Evolutionary conservation across 495 filamentous ascomycete species (phyloP), one percentile per base, ranked within the genome.

Genomic region (Penicillium pancosmium): DNA sequence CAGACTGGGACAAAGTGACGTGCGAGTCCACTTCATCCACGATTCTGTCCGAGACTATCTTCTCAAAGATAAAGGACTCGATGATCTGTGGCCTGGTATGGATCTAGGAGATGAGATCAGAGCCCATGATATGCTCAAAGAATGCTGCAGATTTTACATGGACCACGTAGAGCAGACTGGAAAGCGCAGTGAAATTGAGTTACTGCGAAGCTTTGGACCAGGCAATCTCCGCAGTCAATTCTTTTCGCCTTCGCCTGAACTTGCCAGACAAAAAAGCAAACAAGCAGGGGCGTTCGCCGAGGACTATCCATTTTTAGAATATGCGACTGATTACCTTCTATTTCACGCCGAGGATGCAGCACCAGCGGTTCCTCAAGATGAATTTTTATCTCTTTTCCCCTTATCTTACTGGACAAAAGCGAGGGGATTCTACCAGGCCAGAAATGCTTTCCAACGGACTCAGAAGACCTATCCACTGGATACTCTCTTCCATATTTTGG

Each of bases 31-130:
- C 58, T 82, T 82, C 57, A 81, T 82, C 44, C 78, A 82, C 56
- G 77, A 81, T 62, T 80, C 78, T 1, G 78, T 80, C 4, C 65
- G 69, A 11, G 76, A 79, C 50, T 80, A 73, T 25, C 66, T 82
- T 7, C 12, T 79, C 6, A 72, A 75, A 56, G 69, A 76, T 21
- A 62, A 68, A 16, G 78, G 80, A 0, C 46, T 81, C 0, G 35
- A 60, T 13, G 55, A 67, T 18, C 5, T 81, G 5, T 78, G 67
- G 73, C 65, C 68, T 13, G 68, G 71, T 0, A 46, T 73, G 47
- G 60, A 50, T 16, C 9, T 34, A 0, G 61, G 73, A 35, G 64
- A 68, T 2, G 34, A 63, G 38, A 54, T 57, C n/a, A 16, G 25
- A 50, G 71, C 72, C 57, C 75, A 81, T 50, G 70, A 76, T 1